These are phyloP conservation scores for Eucalyptus guilfoylei DNA, from an alignment of 345 rosid genomes.

Conservation along the genomic window DNA sequence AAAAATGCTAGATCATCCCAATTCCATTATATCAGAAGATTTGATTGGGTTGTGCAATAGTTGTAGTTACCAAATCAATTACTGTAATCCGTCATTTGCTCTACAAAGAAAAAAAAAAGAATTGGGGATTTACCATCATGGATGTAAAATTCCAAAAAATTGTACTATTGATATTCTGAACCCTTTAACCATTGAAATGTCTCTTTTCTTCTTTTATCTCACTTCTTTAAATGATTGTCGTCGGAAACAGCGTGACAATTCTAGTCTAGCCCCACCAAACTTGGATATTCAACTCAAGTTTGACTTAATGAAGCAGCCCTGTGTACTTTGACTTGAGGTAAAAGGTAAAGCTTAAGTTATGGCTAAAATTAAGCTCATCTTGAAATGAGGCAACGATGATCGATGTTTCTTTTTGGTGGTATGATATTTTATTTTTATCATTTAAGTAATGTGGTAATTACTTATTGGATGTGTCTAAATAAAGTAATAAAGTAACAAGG, in stretches of 20 bases:
- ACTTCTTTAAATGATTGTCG: not conserved
- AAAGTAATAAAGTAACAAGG: not conserved
- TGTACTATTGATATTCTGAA: not conserved
- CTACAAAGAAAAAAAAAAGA: too few relatives aligned
- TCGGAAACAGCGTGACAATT: not conserved
- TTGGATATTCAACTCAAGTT: not conserved
- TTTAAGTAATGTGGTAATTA: not conserved
- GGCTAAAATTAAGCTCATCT: not conserved
- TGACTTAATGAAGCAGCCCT: not conserved
- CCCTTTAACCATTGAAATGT: not conserved
- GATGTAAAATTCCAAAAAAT: too few relatives aligned
- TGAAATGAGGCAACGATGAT: not conserved
- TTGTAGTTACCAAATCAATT: not conserved
- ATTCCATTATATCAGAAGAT: not conserved
- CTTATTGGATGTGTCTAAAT: not conserved
- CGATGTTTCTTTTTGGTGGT: not conserved
- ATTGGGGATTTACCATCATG: not conserved
- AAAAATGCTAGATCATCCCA: not conserved
- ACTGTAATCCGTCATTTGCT: too few relatives aligned
- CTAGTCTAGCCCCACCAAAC: not conserved
- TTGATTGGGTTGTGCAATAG: fast-evolving
- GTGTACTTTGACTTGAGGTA: not conserved
- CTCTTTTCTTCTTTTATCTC: not conserved
- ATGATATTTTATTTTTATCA: not conserved
- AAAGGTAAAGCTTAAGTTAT: not conserved